phyloP scores from a whole-genome alignment of 2,329 filamentous ascomycete genomes.

The Phialophora expanda region DNA sequence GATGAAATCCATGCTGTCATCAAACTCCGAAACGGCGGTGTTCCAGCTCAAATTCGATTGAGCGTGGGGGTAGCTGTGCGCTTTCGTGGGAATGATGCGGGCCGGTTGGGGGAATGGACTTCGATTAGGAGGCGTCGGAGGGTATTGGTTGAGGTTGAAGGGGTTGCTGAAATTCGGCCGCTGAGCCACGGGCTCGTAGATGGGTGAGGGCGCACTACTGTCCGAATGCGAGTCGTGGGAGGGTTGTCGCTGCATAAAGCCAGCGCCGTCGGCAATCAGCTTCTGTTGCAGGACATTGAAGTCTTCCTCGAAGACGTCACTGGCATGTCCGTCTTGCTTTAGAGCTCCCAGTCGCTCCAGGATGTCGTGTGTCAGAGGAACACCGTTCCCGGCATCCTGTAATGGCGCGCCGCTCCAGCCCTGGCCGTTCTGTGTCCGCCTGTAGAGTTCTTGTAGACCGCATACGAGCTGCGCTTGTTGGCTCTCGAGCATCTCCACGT shows the following conservation, averaged over 20 bases:
- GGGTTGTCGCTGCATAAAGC: conserved; percentile 58
- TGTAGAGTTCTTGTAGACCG: conserved; percentile 66
- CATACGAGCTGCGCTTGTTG: conserved; percentile 67
- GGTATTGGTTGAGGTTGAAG: conserved; percentile 42
- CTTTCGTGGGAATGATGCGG: conserved; percentile 28
- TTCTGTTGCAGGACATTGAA: conserved; percentile 60
- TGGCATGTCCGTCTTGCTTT: conserved; percentile 56
- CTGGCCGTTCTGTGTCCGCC: conserved; percentile 57
- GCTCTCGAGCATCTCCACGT: conserved; percentile 70
- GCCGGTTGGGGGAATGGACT: conserved; percentile 44
- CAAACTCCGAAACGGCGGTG: conserved; percentile 32
- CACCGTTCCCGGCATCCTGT: conserved; percentile 57
- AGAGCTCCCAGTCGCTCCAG: conserved; percentile 64
- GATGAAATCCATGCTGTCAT: conserved; percentile 40
- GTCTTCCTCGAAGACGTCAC: conserved; percentile 65
- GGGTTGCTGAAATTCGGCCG: conserved; percentile 33
- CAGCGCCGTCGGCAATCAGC: conserved; percentile 59
- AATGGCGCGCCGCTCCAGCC: conserved; percentile 62
- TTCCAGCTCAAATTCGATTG: conserved; percentile 38
- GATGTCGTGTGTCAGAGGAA: conserved; percentile 68
- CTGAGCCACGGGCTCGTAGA: conserved; percentile 38
- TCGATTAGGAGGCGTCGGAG: conserved; percentile 49
- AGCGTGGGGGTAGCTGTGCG: conserved; percentile 33
- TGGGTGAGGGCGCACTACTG: conserved; percentile 54
- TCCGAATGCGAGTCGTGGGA: conserved; percentile 65